Conservation (phyloP, 2,329 filamentous ascomycete genomes). For the Arthroderma uncinatum region DNA sequence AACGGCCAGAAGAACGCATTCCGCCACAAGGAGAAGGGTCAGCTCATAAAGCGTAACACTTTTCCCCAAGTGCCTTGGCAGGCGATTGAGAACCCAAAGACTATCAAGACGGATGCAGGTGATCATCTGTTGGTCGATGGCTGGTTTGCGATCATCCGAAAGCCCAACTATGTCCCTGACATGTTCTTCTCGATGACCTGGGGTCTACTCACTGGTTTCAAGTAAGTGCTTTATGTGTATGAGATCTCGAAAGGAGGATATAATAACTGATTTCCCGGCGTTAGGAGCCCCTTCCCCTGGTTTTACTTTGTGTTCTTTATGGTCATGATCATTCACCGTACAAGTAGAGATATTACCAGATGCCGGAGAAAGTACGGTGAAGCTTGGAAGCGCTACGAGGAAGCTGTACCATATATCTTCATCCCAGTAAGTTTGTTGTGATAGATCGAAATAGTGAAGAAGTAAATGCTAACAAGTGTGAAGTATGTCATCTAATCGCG, state of each 20-base stretch:
- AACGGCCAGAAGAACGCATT: slow-evolving; percentile 93
- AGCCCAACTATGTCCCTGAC: slow-evolving; percentile 73
- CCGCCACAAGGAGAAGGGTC: slow-evolving; percentile 61
- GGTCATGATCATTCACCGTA: slow-evolving; percentile 68
- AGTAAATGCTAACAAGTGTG: not conserved
- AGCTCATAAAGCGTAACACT: slow-evolving; percentile 54
- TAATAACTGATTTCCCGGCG: not conserved
- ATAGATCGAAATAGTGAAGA: not conserved
- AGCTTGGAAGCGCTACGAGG: slow-evolving; percentile 71
- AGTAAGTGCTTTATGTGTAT: slow-evolving; percentile 14
- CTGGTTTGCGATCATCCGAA: slow-evolving; percentile 59
- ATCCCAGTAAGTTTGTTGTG: slow-evolving; percentile 50
- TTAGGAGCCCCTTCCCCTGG: slow-evolving; percentile 68
- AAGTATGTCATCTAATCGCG: not conserved
- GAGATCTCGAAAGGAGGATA: not conserved
- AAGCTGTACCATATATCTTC: slow-evolving; percentile 69
- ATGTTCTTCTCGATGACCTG: slow-evolving; percentile 65
- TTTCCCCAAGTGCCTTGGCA: slow-evolving; percentile 88
- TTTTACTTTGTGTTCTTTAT: slow-evolving; percentile 78
- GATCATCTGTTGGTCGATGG: slow-evolving; percentile 72
- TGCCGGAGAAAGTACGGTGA: slow-evolving; percentile 71
- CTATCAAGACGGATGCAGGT: slow-evolving; percentile 59
- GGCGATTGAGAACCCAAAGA: slow-evolving; percentile 66
- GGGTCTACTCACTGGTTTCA: slow-evolving; percentile 70
- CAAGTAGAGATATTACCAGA: slow-evolving; percentile 60